Conservation (phyloP, 2,329 filamentous ascomycete species). For the Metarhizium rileyi region DNA sequence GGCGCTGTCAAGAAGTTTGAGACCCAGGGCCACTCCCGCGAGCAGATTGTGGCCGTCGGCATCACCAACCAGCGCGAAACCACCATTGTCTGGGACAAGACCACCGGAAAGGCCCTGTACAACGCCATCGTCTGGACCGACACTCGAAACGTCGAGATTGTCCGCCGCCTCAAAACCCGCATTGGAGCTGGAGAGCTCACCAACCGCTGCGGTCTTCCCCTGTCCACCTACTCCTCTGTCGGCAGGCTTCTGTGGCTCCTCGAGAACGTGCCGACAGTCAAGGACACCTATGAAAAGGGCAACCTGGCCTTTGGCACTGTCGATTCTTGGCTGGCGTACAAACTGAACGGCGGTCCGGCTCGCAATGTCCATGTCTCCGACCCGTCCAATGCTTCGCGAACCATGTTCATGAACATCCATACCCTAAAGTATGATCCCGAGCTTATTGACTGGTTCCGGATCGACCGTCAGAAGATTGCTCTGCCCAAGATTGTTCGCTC, state of each 20-base stretch:
- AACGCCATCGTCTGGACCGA: slow-evolving; percentile 83
- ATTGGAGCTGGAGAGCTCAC: slow-evolving; percentile 58
- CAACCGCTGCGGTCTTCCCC: slow-evolving; percentile 61
- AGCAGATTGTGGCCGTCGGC: slow-evolving; percentile 64
- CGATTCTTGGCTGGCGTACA: slow-evolving; percentile 72
- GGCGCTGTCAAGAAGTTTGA: slow-evolving; percentile 60
- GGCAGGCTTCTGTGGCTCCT: slow-evolving; percentile 73
- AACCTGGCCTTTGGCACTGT: slow-evolving; percentile 70
- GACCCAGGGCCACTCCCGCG: slow-evolving; percentile 53
- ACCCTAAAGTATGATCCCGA: slow-evolving; percentile 65
- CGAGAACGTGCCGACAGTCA: slow-evolving; percentile 56
- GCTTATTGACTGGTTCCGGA: slow-evolving; percentile 64
- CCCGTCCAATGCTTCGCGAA: slow-evolving; percentile 71
- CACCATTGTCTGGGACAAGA: slow-evolving; percentile 68
- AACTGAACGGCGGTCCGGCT: slow-evolving; percentile 61
- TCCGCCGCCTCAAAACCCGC: slow-evolving; percentile 60
- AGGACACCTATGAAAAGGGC: slow-evolving; percentile 61
- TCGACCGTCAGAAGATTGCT: slow-evolving; percentile 58
- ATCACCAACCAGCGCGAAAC: slow-evolving; percentile 83
- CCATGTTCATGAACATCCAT: slow-evolving; percentile 80
- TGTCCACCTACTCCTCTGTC: slow-evolving; percentile 75
- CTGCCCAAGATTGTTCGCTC: slow-evolving; percentile 72
- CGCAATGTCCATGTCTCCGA: slow-evolving; percentile 65
- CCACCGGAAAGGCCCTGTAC: slow-evolving; percentile 66
- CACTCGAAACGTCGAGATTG: slow-evolving; percentile 62